Evolutionary conservation across 176 grass and related monocot species (phyloP).

Genomic region (Microstegium vimineum): DNA sequence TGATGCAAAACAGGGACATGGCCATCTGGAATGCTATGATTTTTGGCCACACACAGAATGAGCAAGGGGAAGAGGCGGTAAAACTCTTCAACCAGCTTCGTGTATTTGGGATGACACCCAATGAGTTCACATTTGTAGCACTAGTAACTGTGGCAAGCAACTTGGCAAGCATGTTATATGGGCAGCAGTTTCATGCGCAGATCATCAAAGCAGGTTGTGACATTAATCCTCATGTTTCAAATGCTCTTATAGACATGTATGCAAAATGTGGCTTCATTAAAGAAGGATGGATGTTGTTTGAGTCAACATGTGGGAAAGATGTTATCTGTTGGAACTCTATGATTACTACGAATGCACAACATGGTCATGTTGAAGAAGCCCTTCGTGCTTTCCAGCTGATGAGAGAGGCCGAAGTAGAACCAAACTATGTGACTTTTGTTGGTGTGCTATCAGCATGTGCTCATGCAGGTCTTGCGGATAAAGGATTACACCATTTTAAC

Average conservation of each 20-base stretch:
- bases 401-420: conserved; percentile 46
- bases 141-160: conserved; percentile 72
- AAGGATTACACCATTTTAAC: conserved; percentile 58
- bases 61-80: conserved; percentile 64
- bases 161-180: conserved; percentile 62
- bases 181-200: conserved; percentile 61
- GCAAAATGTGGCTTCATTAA: conserved; percentile 77
- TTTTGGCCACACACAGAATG: conserved; percentile 59
- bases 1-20: conserved; percentile 55
- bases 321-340: conserved; percentile 83
- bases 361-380: conserved; percentile 61
- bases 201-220: conserved; percentile 61
- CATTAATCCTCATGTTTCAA: conserved; percentile 63
- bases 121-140: conserved; percentile 67
- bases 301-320: conserved; percentile 49
- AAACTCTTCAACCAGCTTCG: conserved; percentile 59
- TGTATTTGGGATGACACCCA: conserved; percentile 42
- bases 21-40: conserved; percentile 84
- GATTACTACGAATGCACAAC: conserved; percentile 72
- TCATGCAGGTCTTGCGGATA: conserved; percentile 61
- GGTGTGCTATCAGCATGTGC: conserved; percentile 68
- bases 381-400: conserved; percentile 60
- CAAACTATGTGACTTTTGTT: conserved; percentile 84
- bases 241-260: conserved; percentile 82
- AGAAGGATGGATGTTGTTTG: conserved; percentile 67